Evolutionary conservation across 2,329 filamentous ascomycete genomes (phyloP).

Genomic region (Biscogniauxia mediterranea): DNA sequence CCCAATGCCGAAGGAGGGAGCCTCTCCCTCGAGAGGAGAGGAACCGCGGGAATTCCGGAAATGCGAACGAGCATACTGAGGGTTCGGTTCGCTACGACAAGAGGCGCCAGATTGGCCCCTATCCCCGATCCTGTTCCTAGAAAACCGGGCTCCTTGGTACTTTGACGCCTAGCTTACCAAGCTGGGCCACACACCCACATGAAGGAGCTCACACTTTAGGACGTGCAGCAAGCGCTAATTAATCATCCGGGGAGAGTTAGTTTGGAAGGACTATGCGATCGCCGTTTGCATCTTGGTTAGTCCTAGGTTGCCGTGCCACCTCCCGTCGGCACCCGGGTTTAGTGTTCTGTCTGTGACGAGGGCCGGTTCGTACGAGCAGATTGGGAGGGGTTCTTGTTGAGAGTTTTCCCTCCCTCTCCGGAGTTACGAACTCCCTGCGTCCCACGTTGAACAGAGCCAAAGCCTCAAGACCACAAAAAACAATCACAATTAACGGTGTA

Average conservation of each 20-base stretch:
- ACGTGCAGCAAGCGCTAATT: constrained; percentile 14
- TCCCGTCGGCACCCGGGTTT: not conserved
- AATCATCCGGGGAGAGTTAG: constrained; percentile 1
- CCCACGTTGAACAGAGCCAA: not conserved
- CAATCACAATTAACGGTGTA: not conserved
- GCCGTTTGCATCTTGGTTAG: constrained; percentile 2
- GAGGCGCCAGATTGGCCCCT: not conserved
- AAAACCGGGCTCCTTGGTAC: not conserved
- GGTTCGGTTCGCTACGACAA: no score
- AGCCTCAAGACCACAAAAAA: not conserved
- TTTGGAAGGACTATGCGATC: constrained; percentile 32
- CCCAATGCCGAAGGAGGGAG: not conserved
- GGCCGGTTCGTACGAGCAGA: no score
- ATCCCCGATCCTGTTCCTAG: not conserved
- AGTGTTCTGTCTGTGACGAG: not conserved
- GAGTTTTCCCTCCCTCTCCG: not conserved
- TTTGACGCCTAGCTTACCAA: not conserved
- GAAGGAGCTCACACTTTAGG: constrained; percentile 6
- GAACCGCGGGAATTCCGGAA: not conserved
- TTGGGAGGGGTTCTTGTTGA: no score
- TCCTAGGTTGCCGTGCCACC: not conserved
- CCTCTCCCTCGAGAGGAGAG: not conserved
- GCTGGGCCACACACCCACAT: constrained; percentile 9
- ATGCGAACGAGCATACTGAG: not conserved
- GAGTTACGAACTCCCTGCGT: not conserved